These are phyloP conservation scores for Sphenostylis stenocarpa DNA, from an alignment of 306 rosid genomes.

Conservation along the genomic window DNA sequence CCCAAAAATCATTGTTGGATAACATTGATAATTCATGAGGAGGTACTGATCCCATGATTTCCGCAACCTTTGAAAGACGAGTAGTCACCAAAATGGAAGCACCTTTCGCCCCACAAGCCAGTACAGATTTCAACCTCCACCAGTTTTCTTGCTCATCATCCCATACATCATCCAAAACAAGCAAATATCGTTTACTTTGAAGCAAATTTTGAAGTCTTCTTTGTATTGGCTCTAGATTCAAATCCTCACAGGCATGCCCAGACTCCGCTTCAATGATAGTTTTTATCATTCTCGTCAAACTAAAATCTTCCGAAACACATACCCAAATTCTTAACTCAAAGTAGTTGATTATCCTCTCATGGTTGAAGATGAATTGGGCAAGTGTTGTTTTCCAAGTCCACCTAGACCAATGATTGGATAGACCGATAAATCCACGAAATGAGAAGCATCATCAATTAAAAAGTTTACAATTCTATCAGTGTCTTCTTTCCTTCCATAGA, in stretches of 20 bases:
- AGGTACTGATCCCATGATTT: conserved; percentile 8
- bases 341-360: conserved; percentile 2
- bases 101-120: conserved; percentile 41
- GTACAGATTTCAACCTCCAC: conserved; percentile 19
- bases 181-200: conserved; percentile 8
- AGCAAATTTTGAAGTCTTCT: not conserved
- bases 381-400: conserved; percentile 42
- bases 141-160: conserved; percentile 35
- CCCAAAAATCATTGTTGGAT: conserved; percentile 21
- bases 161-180: conserved; percentile 56
- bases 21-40: conserved; percentile 22
- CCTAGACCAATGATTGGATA: conserved; percentile 28
- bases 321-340: conserved; percentile 33
- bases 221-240: not conserved
- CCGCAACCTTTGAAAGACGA: conserved; percentile 29
- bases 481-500: conserved; percentile 34
- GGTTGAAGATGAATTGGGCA: conserved; percentile 27
- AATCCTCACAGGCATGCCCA: not conserved
- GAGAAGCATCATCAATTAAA: not conserved
- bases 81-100: conserved; percentile 45
- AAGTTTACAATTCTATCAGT: conserved; percentile 3
- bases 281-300: not conserved
- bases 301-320: conserved; percentile 28
- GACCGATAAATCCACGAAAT: not conserved
- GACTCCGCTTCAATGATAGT: not conserved